Conservation (phyloP, 805 yeast genomes). For the Kodamaea jinghongensis region DNA sequence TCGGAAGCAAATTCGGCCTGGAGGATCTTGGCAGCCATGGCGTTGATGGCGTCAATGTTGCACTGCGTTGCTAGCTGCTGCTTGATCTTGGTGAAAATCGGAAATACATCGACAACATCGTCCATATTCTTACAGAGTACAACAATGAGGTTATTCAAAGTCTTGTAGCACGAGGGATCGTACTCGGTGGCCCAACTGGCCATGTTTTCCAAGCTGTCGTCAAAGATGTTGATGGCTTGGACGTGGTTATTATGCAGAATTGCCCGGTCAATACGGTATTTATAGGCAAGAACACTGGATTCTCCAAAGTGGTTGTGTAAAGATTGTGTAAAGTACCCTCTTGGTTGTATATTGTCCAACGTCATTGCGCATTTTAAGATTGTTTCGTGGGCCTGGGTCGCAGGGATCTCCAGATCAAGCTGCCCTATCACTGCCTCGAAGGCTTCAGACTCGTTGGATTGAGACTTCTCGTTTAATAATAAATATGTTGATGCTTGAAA, state of each 20-base stretch:
- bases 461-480: neutral
- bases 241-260: conserved; percentile 16
- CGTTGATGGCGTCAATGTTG: conserved; percentile 28
- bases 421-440: conserved; percentile 1
- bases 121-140: conserved; percentile 29
- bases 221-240: conserved; percentile 28
- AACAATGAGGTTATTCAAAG: conserved; percentile 46
- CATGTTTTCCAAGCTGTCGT: conserved; percentile 25
- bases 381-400: conserved; percentile 10
- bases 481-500: conserved; percentile 18
- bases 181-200: conserved; percentile 23
- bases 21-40: conserved; percentile 28
- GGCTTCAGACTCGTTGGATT: neutral
- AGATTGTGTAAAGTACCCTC: conserved; percentile 18
- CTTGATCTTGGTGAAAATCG: conserved; percentile 32
- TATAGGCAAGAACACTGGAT: conserved; percentile 23
- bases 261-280: conserved; percentile 28
- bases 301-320: conserved; percentile 18
- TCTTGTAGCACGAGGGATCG: conserved; percentile 38
- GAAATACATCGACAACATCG: conserved; percentile 25
- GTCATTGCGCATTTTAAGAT: conserved; percentile 18
- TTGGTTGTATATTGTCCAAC: conserved; percentile 13
- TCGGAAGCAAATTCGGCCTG: conserved; percentile 39
- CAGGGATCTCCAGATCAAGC: conserved; percentile 3
- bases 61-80: conserved; percentile 33